phyloP scores from a whole-genome alignment of 345 rosid genomes.

The Physaria fendleri region DNA sequence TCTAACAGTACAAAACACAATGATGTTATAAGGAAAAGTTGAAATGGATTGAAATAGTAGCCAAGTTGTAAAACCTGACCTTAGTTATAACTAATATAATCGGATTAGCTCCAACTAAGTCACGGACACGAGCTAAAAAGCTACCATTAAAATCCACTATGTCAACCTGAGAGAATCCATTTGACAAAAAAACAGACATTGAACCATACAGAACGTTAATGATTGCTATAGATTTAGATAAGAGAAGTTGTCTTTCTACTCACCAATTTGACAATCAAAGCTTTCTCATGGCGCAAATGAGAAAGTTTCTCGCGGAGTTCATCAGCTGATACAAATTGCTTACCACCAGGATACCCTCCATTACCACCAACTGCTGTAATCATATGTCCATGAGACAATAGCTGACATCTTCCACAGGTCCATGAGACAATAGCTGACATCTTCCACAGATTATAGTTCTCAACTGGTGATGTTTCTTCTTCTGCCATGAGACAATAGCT shows the following conservation, averaged over 20 bases:
- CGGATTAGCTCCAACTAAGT: constrained; percentile 88
- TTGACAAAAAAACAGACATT: background rate
- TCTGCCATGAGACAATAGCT: constrained; percentile 93
- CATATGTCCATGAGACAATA: constrained; percentile 94
- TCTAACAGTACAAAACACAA: constrained; percentile 33
- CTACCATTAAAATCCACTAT: constrained; percentile 95
- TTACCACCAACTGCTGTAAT: constrained; percentile 95
- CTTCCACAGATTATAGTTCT: constrained; percentile 61
- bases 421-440: constrained; percentile 81
- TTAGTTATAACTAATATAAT: constrained; percentile 83
- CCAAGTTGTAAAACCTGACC: constrained; percentile 30
- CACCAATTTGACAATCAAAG: constrained; percentile 78
- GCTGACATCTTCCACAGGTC: too few species aligned
- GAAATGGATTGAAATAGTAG: background rate
- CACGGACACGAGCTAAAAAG: constrained; percentile 85
- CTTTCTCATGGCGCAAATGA: constrained; percentile 69
- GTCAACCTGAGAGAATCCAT: constrained; percentile 58
- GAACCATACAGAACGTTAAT: background rate
- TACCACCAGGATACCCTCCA: constrained; percentile 91
- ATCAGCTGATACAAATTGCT: constrained; percentile 81
- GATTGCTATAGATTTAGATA: background rate
- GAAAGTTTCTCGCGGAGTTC: constrained; percentile 83
- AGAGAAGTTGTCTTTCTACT: constrained; percentile 13
- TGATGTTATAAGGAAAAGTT: background rate
- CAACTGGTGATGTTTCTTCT: constrained; percentile 95